Conservation (phyloP, 2,329 filamentous ascomycete species). For the Cladosporium oxysporum region DNA sequence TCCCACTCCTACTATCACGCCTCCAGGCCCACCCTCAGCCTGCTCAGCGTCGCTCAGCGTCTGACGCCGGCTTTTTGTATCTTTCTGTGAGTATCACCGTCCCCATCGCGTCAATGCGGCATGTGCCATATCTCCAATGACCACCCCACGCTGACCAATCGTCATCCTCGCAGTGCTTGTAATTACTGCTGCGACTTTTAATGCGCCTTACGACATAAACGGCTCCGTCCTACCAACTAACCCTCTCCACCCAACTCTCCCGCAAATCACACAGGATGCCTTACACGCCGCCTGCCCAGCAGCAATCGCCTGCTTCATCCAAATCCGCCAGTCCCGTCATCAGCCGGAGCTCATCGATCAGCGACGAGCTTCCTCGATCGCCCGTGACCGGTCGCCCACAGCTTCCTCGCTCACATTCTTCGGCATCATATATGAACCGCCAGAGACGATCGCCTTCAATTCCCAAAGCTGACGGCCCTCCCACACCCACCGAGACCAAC, state of each 20-base stretch:
- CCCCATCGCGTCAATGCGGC: not conserved
- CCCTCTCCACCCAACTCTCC: slow-evolving; percentile 24
- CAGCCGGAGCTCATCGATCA: slow-evolving; percentile 54
- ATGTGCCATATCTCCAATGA: not conserved
- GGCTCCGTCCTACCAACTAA: slow-evolving; percentile 37
- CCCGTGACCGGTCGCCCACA: slow-evolving; percentile 45
- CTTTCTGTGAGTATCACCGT: slow-evolving; percentile 34
- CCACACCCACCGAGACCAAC: slow-evolving; percentile 33
- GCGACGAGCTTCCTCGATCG: slow-evolving; percentile 40
- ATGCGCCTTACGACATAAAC: slow-evolving; percentile 45
- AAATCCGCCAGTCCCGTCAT: slow-evolving; percentile 53
- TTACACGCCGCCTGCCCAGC: slow-evolving; percentile 78
- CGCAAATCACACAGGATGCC: slow-evolving; percentile 64
- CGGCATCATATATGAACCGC: slow-evolving; percentile 62
- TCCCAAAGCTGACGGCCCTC: slow-evolving; percentile 37
- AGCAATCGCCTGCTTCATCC: slow-evolving; percentile 60
- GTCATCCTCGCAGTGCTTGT: slow-evolving; percentile 14
- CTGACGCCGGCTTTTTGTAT: slow-evolving; percentile 31
- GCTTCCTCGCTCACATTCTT: slow-evolving; percentile 59
- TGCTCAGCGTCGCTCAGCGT: slow-evolving; percentile 19
- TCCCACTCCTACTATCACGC: slow-evolving; percentile 20
- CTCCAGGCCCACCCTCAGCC: slow-evolving; percentile 21
- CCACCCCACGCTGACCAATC: slow-evolving; percentile 18
- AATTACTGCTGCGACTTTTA: slow-evolving; percentile 32
- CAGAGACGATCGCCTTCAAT: slow-evolving; percentile 61